These are phyloP conservation scores for Pythium phragmitis DNA, from an alignment of 352 stramenopile species.

Conservation along the genomic window DNA sequence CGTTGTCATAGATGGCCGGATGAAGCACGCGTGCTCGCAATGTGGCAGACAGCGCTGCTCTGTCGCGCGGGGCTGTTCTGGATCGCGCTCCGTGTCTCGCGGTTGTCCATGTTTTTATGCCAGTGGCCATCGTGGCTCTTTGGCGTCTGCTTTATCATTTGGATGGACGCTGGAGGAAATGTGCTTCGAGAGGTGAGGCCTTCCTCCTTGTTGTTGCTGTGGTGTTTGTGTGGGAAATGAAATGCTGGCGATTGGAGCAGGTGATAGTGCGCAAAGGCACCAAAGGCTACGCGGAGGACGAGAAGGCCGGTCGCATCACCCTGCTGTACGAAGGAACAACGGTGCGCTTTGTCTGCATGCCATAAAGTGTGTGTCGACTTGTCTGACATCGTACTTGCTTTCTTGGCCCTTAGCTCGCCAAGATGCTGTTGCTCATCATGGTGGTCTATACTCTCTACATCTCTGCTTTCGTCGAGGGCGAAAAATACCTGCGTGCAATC, in stretches of 20 bases:
- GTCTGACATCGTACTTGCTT: not conserved
- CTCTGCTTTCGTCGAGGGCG: constrained; percentile 47
- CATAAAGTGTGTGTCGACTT: not conserved
- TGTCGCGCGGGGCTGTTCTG: constrained; percentile 66
- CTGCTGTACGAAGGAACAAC: constrained; percentile 68
- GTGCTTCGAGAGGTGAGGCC: constrained; percentile 46
- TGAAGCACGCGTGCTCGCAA: constrained; percentile 59
- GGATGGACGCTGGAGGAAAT: constrained; percentile 65
- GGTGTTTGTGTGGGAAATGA: not conserved
- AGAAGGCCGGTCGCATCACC: constrained; percentile 56
- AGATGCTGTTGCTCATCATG: constrained; percentile 65
- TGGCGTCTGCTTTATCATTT: constrained; percentile 70
- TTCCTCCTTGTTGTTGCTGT: not conserved
- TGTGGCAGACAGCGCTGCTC: constrained; percentile 73
- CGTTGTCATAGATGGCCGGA: constrained; percentile 48
- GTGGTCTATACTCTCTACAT: constrained; percentile 80
- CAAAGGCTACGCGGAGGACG: constrained; percentile 59
- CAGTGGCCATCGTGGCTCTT: constrained; percentile 74
- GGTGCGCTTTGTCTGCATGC: constrained; percentile 14
- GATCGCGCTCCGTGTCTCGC: constrained; percentile 60
- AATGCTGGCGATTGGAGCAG: constrained; percentile 1
- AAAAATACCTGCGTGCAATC: constrained; percentile 48
- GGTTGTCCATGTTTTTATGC: constrained; percentile 58
- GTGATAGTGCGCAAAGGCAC: constrained; percentile 64
- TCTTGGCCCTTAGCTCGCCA: constrained; percentile 37